Evolutionary conservation across 177 flowering plant species (phyloP), one percentile per base, ranked within the genome.

Genomic region (Vitis hybrid): DNA sequence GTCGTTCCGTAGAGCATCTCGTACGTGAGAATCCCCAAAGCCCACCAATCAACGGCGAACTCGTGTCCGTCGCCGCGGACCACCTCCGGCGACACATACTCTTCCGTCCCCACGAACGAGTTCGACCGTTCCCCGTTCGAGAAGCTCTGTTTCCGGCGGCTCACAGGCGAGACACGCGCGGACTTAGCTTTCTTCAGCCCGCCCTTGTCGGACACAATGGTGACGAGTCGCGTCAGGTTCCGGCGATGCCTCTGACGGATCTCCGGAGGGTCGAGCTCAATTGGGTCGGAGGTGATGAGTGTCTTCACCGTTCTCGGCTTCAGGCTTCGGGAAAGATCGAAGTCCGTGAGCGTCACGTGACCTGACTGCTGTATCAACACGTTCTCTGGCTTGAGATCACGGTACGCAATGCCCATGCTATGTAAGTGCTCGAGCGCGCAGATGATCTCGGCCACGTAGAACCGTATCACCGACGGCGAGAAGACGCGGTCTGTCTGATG

Each of bases 31-130:
- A 95, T 70, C 20, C 99, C 99, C 0, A 95, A 75, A 4, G 98
- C 96, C 99, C 99, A 95, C 99, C 98, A 93, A 70, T 95, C 98
- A 20, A 93, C 98, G 62, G 92, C 83, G 85, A 88, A 93, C 68
- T 88, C 98, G 79, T 95, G 99, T 8, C 99, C 99, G 33, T 91
- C 92, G 10, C 97, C 98, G 0, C 89, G 77, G 0, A 95, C 84
- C 1, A 95, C 88, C 78, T 95, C 99, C 59, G 99, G 99, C 45
- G 99, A 70, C 6, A 95, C 90, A 86, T 95, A 95, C 78, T 95
- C 99, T 64, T 93, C 97, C 55, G 99, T 95, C 1, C 99, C 99
- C 1, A 91, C 98, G 64, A 95, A 95, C 65, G 98, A 95, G 81
- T 91, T 82, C 66, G 97, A 86, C 29, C 88, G 83, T 57, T 89